phyloP scores from a whole-genome alignment of 1,284 basidiomycete species.

The Cystobasidium slooffiae region DNA sequence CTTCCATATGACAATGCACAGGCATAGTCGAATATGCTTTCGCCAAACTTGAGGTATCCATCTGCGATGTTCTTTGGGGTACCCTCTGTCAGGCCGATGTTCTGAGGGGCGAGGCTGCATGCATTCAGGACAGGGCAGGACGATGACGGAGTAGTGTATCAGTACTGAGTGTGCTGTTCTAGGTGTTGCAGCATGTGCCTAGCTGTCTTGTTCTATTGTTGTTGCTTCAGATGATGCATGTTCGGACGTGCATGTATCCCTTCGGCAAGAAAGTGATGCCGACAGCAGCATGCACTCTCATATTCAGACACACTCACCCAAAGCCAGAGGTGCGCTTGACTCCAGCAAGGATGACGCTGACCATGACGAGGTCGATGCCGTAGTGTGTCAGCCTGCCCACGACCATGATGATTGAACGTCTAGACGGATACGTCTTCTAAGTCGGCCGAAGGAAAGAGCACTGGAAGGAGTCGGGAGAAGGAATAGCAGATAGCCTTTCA shows the following conservation, averaged over 20 bases:
- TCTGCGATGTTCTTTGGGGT: constrained; percentile 66
- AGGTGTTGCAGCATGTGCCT: too few species aligned
- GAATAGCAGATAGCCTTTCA: neutral
- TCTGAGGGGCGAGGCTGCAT: constrained; percentile 47
- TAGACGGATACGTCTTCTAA: neutral
- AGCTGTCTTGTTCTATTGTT: too few species aligned
- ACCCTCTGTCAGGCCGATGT: constrained; percentile 49
- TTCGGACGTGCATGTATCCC: too few species aligned
- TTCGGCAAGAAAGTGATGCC: neutral
- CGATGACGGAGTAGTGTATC: constrained; percentile 38
- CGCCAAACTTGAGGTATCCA: constrained; percentile 81
- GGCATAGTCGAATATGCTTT: constrained; percentile 72
- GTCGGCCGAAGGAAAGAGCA: neutral
- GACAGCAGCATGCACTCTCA: constrained; percentile 17
- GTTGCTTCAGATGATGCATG: too few species aligned
- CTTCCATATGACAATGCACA: constrained; percentile 47
- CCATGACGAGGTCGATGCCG: constrained; percentile 77
- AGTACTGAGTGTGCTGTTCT: constrained; percentile 46
- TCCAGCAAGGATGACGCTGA: constrained; percentile 89
- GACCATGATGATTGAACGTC: constrained; percentile 59
- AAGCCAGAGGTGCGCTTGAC: constrained; percentile 88
- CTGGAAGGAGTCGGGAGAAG: neutral
- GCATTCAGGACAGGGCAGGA: neutral
- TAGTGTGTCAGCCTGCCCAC: constrained; percentile 84
- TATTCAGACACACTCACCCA: constrained; percentile 64